phyloP scores from a whole-genome alignment of 805 yeast genomes.

The Vanderwaltozyma verrucispora region DNA sequence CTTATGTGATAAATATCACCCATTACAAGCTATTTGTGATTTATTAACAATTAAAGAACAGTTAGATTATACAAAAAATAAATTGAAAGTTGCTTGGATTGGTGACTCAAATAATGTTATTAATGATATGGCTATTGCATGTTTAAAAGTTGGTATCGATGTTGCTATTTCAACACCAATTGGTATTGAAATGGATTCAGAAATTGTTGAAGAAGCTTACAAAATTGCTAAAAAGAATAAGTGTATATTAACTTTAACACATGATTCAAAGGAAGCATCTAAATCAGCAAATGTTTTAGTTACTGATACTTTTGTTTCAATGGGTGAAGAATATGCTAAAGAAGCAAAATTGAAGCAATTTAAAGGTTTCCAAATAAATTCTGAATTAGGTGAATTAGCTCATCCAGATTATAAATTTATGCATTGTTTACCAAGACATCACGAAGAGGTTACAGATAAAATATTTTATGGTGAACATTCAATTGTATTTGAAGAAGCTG shows the following conservation, averaged over 20 bases:
- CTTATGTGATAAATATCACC: conserved; percentile 86
- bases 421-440: conserved; percentile 97
- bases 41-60: conserved; percentile 73
- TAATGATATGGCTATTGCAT: conserved; percentile 84
- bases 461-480: conserved; percentile 80
- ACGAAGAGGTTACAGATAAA: conserved; percentile 88
- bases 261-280: conserved; percentile 70
- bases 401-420: conserved; percentile 78
- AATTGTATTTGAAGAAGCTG: conserved; percentile 90
- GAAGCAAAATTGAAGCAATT: conserved; percentile 65
- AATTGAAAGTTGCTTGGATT: conserved; percentile 80
- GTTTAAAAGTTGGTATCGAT: conserved; percentile 72
- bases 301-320: conserved; percentile 94
- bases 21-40: conserved; percentile 92
- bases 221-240: conserved; percentile 38
- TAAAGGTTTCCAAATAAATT: conserved; percentile 74
- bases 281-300: conserved; percentile 71
- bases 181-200: conserved; percentile 36
- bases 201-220: conserved; percentile 44
- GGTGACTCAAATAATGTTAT: conserved; percentile 96
- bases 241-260: conserved; percentile 40
- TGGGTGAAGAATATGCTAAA: conserved; percentile 91
- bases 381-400: conserved; percentile 48
- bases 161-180: conserved; percentile 11
- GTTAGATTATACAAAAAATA: conserved; percentile 20